phyloP scores from a whole-genome alignment of 805 yeast species.

The Jamesozyma jinghongensis region DNA sequence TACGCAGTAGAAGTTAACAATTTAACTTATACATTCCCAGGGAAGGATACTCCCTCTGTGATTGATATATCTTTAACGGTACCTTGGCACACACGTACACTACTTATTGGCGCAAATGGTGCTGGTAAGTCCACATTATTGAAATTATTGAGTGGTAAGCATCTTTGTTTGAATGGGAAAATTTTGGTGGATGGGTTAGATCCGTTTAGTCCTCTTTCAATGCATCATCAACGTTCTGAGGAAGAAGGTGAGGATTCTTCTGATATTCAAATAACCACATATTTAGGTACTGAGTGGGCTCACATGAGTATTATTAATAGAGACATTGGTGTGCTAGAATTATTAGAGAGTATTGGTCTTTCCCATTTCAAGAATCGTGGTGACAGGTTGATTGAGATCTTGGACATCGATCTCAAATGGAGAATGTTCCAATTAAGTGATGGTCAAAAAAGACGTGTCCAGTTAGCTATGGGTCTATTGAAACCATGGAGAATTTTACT shows the following conservation, averaged over 20 bases:
- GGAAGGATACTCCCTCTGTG: slow-evolving; percentile 53
- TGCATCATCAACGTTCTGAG: slow-evolving; percentile 24
- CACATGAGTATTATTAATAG: slow-evolving; percentile 80
- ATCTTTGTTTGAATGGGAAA: slow-evolving; percentile 64
- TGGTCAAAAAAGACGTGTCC: slow-evolving; percentile 93
- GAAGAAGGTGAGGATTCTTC: slow-evolving; percentile 29
- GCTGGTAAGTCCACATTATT: slow-evolving; percentile 93
- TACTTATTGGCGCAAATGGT: slow-evolving; percentile 89
- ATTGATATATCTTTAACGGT: slow-evolving; percentile 52
- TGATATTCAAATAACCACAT: slow-evolving; percentile 52
- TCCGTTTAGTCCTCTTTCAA: slow-evolving; percentile 59
- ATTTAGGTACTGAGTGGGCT: slow-evolving; percentile 97
- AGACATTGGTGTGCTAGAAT: slow-evolving; percentile 77
- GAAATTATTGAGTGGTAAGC: slow-evolving; percentile 82
- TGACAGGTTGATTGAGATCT: slow-evolving; percentile 59
- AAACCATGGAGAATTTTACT: slow-evolving; percentile 83
- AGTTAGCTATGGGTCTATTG: slow-evolving; percentile 83
- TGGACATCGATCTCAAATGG: slow-evolving; percentile 86
- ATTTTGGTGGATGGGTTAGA: slow-evolving; percentile 73
- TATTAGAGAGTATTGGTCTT: slow-evolving; percentile 79
- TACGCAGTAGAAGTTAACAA: slow-evolving; percentile 50
- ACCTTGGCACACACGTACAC: slow-evolving; percentile 63
- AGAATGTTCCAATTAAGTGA: slow-evolving; percentile 87
- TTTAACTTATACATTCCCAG: slow-evolving; percentile 61
- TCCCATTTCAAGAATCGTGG: slow-evolving; percentile 65